Evolutionary conservation across 1,284 basidiomycete genomes (phyloP), one percentile per base, ranked within the genome.

Genomic region (Peniophora sp.): DNA sequence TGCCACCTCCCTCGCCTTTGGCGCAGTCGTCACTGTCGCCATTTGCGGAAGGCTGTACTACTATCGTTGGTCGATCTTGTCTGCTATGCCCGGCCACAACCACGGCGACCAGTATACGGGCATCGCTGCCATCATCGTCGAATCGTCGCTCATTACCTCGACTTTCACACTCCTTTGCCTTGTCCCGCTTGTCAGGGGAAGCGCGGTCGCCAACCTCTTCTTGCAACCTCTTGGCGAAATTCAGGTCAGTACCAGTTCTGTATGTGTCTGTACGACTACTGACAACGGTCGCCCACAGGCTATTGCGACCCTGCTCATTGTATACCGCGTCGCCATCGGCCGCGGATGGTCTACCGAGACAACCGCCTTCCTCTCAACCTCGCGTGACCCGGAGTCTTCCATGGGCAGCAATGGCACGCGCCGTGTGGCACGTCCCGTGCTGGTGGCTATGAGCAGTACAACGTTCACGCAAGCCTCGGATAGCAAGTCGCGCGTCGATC

Each of bases 21-120:
- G 68, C 57, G 57, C 72, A 32, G 35, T 71, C 17, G 48, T 69
- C 36, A 72, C 71, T 2, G 34, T 66, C 27, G 54, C 71, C 20
- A 70, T 74, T 35, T 65, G 68, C 9, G 52, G 48, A 3, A 68
- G 70, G 3, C 58, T 74, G 6, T 58, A 67, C 24, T 58, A 58
- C 47, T 61, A 65, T 53, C 65, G 68, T 35, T 41, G 57, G 3
- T 55, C 55, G 3, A 27, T 69, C 24, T 51, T 52, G 37, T 54
- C 55, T 32, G 27, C 27, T 11, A 49, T 58, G 5, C 59, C 72
- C 43, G 66, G 68, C 15, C 14, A 34, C 2, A 54, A 53, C 20
- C 52, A 59, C 48, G 46, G 48, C 35, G 47, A 51, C 24, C 53
- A 59, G 18, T 67, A 65, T 54, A 60, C 56, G 11, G 57, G 58